Evolutionary conservation across 1,284 basidiomycete species (phyloP).

Genomic region (Neolentinus lepideus): DNA sequence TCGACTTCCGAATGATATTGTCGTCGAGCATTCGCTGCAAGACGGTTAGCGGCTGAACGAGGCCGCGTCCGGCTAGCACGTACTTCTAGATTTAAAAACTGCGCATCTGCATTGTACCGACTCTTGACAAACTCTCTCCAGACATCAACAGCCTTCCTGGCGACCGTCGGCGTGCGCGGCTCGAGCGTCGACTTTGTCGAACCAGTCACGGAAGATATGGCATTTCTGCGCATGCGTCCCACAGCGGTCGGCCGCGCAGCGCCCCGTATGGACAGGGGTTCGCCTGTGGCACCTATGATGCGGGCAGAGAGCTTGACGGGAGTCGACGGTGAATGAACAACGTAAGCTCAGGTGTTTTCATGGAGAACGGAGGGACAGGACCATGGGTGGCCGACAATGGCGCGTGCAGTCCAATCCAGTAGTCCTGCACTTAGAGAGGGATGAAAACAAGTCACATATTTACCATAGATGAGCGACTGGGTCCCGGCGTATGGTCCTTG

Average conservation of each 20-base stretch:
- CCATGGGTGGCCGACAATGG: slow-evolving; percentile 4
- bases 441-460: slow-evolving; percentile 37
- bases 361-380: slow-evolving; percentile 22
- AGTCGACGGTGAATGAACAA: slow-evolving; percentile 23
- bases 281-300: slow-evolving; percentile 26
- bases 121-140: slow-evolving; percentile 67
- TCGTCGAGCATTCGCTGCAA: slow-evolving; percentile 59
- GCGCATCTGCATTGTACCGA: slow-evolving; percentile 60
- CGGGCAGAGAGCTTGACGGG: slow-evolving; percentile 27
- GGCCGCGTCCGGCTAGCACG: slow-evolving; percentile 16
- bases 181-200: slow-evolving; percentile 8
- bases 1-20: slow-evolving; percentile 58
- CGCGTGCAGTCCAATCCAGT: slow-evolving; percentile 12
- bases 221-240: slow-evolving; percentile 51
- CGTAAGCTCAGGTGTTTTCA: slow-evolving; percentile 34
- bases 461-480: slow-evolving; percentile 52
- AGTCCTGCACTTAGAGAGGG: slow-evolving; percentile 20
- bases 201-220: slow-evolving; percentile 27
- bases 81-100: slow-evolving; percentile 79
- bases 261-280: slow-evolving; percentile 47
- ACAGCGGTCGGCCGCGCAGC: slow-evolving; percentile 38
- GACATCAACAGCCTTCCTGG: slow-evolving; percentile 42
- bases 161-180: slow-evolving; percentile 13
- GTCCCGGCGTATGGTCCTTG: slow-evolving; percentile 40
- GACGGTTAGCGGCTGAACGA: neutral